Percentiles rank a stretch among this genome's conserved stretches.
Conservation (phyloP, 352 stramenopile genomes). For the Phytophthora ramorum region DNA sequence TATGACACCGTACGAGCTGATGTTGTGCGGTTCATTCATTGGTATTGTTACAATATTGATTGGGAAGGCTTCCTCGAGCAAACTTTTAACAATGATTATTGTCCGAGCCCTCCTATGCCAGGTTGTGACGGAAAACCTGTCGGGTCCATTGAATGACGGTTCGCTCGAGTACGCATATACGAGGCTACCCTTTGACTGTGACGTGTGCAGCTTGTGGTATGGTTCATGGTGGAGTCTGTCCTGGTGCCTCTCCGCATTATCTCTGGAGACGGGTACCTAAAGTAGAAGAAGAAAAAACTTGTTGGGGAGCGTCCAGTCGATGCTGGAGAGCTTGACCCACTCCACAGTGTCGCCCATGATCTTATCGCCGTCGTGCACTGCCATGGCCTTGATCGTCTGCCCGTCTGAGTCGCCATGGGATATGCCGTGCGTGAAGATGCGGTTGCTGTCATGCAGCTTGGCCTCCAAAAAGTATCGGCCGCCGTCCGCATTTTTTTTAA, state of each 20-base stretch:
- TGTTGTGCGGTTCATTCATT: no score
- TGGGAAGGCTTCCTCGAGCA: no score
- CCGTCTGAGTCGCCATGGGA: conserved; percentile 85
- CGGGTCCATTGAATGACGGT: conserved; percentile 71
- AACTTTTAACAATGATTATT: no score
- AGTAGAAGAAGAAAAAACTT: conserved; percentile 91
- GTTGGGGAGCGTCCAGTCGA: conserved; percentile 85
- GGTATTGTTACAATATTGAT: no score
- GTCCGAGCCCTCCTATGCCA: no score
- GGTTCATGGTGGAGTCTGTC: conserved; percentile 78
- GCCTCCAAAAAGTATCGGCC: conserved; percentile 84
- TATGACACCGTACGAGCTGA: no score
- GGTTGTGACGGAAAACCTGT: no score
- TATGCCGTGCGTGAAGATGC: conserved; percentile 87
- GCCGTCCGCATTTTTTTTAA: no score
- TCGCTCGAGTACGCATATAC: conserved; percentile 80
- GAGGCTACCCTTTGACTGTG: conserved; percentile 74
- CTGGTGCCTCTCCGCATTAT: conserved; percentile 79
- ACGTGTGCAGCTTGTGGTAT: conserved; percentile 85
- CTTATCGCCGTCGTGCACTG: conserved; percentile 70
- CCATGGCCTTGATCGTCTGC: conserved; percentile 88
- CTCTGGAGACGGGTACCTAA: conserved; percentile 70
- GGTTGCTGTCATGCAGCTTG: conserved; percentile 68
- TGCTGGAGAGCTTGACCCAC: conserved; percentile 90
- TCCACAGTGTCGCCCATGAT: conserved; percentile 81